Evolutionary conservation across 1,284 basidiomycete species (phyloP).

Genomic region (Ceratobasidium sp.): DNA sequence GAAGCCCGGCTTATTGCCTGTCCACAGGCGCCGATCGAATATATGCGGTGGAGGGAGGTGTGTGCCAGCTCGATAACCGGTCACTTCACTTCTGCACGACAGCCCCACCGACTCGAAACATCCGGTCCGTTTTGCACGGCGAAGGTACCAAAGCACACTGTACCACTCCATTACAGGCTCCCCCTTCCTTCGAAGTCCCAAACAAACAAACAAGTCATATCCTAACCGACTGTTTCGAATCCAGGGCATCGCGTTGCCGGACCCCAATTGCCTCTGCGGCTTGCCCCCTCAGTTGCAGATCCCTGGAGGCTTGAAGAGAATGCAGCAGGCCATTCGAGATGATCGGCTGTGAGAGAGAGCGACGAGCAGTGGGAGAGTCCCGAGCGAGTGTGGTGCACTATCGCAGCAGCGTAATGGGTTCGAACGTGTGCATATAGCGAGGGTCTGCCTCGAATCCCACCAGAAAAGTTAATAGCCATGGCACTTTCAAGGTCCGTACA

Average conservation of each 20-base stretch:
- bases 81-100: not conserved
- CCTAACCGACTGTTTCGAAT: constrained; percentile 20
- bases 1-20: not conserved
- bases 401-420: not conserved
- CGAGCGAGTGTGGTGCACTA: not conserved
- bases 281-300: constrained; percentile 32
- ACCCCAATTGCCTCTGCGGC: constrained; percentile 1
- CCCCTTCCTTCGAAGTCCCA: not conserved
- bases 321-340: constrained; percentile 5
- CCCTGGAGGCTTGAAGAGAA: constrained; percentile 15
- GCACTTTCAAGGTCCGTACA: not conserved
- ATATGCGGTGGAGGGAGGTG: not conserved
- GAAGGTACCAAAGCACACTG: constrained; percentile 11
- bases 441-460: not conserved
- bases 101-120: not conserved
- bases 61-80: not conserved
- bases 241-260: constrained; percentile 2
- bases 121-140: constrained; percentile 16
- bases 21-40: not conserved
- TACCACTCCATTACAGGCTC: not conserved
- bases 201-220: constrained; percentile 28
- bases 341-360: constrained; percentile 11
- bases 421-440: constrained; percentile 17
- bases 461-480: not conserved
- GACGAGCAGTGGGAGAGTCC: constrained; percentile 20